A percentile compares a stretch with the other conserved stretches of the same genome.
Conservation (phyloP, 148 eudicot genomes). For the Arctostaphylos glauca region DNA sequence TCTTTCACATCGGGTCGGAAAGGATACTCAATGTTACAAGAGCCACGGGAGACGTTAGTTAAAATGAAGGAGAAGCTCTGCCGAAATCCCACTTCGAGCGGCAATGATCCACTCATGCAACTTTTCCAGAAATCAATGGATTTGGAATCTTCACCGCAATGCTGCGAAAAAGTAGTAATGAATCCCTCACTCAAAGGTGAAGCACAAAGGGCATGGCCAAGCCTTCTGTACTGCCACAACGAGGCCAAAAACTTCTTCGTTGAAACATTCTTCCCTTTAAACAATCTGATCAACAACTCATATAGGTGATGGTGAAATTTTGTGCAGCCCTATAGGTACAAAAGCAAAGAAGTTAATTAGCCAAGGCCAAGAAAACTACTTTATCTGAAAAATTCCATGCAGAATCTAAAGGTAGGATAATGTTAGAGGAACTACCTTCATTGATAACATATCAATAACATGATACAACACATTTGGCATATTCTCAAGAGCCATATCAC, state of each 20-base stretch:
- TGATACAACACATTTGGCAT: conserved; percentile 59
- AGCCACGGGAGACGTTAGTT: conserved; percentile 33
- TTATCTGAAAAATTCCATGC: not conserved
- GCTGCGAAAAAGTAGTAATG: conserved; percentile 41
- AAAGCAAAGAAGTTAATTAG: conserved; percentile 18
- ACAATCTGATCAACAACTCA: conserved; percentile 52
- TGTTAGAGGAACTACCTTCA: conserved; percentile 52
- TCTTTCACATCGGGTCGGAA: conserved; percentile 33
- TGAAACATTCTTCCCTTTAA: conserved; percentile 46
- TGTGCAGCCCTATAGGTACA: conserved; percentile 48
- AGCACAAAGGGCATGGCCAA: conserved; percentile 80
- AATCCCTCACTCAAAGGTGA: conserved; percentile 62
- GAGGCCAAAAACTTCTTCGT: conserved; percentile 45
- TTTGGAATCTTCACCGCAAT: conserved; percentile 41
- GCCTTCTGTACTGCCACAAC: conserved; percentile 80
- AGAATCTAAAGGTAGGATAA: conserved; percentile 10
- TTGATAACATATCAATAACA: conserved; percentile 68
- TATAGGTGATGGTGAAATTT: conserved; percentile 53
- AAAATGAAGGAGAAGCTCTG: conserved; percentile 50
- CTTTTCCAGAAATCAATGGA: conserved; percentile 62
- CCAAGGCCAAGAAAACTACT: conserved; percentile 4
- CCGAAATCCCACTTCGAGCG: conserved; percentile 54
- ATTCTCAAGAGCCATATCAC: conserved; percentile 40
- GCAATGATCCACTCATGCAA: conserved; percentile 45
- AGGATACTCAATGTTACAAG: conserved; percentile 24